Percentiles rank a stretch among this genome's conserved stretches.
Conservation (phyloP, 169 alveolate species). For the Plasmodium gallinaceum region DNA sequence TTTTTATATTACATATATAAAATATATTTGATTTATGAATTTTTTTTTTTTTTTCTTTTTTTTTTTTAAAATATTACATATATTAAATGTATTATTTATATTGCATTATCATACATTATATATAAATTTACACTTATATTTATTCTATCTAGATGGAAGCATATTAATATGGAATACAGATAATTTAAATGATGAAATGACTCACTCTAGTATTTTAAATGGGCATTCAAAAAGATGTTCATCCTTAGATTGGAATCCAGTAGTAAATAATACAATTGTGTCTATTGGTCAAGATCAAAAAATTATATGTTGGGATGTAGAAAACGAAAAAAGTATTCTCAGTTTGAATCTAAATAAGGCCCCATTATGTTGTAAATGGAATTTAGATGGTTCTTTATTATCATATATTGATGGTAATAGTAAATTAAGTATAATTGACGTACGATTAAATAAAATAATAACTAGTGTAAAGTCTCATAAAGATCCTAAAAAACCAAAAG, state of each 20-base stretch:
- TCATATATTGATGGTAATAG: slow-evolving; percentile 3
- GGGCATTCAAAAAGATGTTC: slow-evolving; percentile 83
- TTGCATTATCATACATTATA: no score
- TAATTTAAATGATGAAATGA: slow-evolving; percentile 32
- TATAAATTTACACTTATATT: no score
- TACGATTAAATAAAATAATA: slow-evolving; percentile 76
- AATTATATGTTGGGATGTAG: slow-evolving; percentile 82
- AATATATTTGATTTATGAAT: no score
- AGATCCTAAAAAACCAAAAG: slow-evolving; percentile 79
- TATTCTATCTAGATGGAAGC: no score
- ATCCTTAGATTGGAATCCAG: slow-evolving; percentile 81
- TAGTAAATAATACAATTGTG: slow-evolving; percentile 75
- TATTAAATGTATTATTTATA: no score
- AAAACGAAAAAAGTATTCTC: slow-evolving; percentile 73
- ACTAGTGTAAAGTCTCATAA: slow-evolving; percentile 78
- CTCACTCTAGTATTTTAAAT: slow-evolving; percentile 65
- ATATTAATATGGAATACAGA: neutral
- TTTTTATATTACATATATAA: no score
- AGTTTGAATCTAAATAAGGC: slow-evolving; percentile 62
- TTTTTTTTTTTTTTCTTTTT: no score
- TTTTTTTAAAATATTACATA: no score
- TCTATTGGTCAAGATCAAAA: slow-evolving; percentile 78
- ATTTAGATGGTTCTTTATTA: slow-evolving; percentile 70
- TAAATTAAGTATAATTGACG: slow-evolving; percentile 77
- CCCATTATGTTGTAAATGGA: slow-evolving; percentile 81